Evolutionary conservation across 129 eudicot species (phyloP), one percentile per base, ranked within the genome.

Genomic region (Centella asiatica): DNA sequence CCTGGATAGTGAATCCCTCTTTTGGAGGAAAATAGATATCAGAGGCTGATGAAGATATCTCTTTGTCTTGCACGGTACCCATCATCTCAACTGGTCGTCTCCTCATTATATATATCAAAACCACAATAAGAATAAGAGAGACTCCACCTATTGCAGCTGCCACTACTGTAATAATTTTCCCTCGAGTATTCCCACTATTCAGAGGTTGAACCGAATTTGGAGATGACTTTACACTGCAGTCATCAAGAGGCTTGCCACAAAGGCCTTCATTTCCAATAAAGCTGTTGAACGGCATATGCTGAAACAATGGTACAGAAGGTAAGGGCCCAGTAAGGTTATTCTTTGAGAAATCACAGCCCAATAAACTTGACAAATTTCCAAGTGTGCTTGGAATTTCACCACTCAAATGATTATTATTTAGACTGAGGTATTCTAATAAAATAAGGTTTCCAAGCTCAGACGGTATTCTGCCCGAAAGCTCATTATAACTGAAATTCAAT

Each of bases 11-110:
- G 73, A 93, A 93, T 29, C 83, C 96, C 55, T 93, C 96, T 74
- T 88, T 85, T 1, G 99, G 99, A 29, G 87, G 93, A 62, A 88
- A 88, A 67, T 93, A 93, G 6, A 93, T 73, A 55, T 93, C 96
- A 0, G 99, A 82, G 5, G 77, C 86, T 1, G 85, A 61, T 4
- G 95, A 77, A 3, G 64, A 66, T 13, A 26, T 70, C 24, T 73
- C 78, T 40, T 76, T 81, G 27, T 84, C 81, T 18, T 76, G 77
- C 48, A 69, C 5, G 2, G 85, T 33, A 11, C 69, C 61, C 9
- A 59, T 62, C 8, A 52, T 78, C 26, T 66, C 86, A 4, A 70
- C 80, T 2, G 89, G 82, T 9, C 73, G 72, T 45, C 72, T 73
- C 66, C 66, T 85, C 95, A 93, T 87, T 42, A 80, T 34, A 69